A percentile compares a stretch with the other conserved stretches of the same genome.
These are phyloP conservation scores for Massarina eburnea DNA, from an alignment of 2,329 filamentous ascomycete species.

Conservation along the genomic window DNA sequence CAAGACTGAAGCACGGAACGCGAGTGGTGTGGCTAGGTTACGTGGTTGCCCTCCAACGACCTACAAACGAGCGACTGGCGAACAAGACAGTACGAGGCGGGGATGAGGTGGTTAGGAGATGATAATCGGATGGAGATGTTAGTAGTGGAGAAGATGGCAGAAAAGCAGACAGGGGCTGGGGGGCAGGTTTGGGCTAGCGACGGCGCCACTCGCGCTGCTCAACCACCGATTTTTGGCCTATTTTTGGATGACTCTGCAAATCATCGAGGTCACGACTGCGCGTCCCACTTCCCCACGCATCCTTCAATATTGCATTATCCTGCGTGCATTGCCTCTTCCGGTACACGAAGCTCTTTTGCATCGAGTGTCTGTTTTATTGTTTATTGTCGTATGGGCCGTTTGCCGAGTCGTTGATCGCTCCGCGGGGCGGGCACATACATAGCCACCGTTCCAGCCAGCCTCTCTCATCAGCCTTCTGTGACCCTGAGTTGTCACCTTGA, in stretches of 20 bases:
- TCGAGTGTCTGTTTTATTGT: background rate
- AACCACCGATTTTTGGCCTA: conserved; percentile 7
- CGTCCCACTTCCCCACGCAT: background rate
- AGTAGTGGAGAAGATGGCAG: conserved; percentile 5
- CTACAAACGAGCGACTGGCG: conserved; percentile 42
- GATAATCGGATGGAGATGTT: conserved; percentile 1
- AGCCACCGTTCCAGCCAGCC: too few relatives aligned
- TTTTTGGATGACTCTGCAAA: conserved; percentile 12
- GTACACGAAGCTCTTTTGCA: background rate
- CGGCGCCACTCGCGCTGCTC: conserved; percentile 12
- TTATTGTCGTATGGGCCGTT: too few relatives aligned
- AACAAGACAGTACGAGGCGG: conserved; percentile 15
- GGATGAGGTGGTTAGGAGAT: conserved; percentile 4
- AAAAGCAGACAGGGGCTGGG: conserved; percentile 12
- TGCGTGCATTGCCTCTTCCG: background rate
- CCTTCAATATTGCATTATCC: background rate
- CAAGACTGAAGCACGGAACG: conserved; percentile 21
- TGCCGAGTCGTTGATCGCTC: too few relatives aligned
- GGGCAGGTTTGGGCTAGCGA: conserved; percentile 5
- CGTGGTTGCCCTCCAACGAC: conserved; percentile 20
- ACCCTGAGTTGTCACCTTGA: too few relatives aligned
- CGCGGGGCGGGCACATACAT: too few relatives aligned
- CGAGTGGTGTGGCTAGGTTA: conserved; percentile 15
- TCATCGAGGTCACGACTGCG: conserved; percentile 7
- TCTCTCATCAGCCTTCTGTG: too few relatives aligned